Percentiles rank a stretch among this genome's conserved stretches.
These are phyloP conservation scores for Akanthomyces lecanii DNA, from an alignment of 2,329 filamentous ascomycete genomes.

Conservation along the genomic window DNA sequence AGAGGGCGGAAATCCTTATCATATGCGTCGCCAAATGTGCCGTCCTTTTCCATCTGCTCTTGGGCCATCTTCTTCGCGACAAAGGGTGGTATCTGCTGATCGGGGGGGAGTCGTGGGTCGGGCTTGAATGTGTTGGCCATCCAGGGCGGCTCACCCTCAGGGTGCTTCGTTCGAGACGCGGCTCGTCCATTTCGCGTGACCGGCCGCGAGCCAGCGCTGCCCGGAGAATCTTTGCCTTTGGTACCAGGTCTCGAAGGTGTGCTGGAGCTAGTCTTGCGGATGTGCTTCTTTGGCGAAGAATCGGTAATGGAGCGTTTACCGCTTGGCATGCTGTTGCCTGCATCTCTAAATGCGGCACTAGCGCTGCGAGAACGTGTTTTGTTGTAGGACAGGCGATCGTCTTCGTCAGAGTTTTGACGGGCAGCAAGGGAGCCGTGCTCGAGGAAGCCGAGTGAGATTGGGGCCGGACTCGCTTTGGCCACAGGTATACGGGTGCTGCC, in stretches of 20 bases:
- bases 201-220: conserved; percentile 51
- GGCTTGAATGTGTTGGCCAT: conserved; percentile 92
- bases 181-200: conserved; percentile 57
- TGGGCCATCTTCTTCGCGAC: conserved; percentile 88
- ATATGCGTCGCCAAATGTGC: conserved; percentile 78
- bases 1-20: conserved; percentile 84
- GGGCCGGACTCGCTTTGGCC: conserved; percentile 71
- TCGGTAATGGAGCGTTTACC: conserved; percentile 45
- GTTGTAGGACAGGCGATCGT: conserved; percentile 56
- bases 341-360: conserved; percentile 49
- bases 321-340: conserved; percentile 21
- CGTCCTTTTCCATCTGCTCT: conserved; percentile 92
- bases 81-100: conserved; percentile 92
- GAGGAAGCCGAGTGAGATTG: conserved; percentile 66
- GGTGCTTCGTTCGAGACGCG: conserved; percentile 54
- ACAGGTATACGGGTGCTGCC: conserved; percentile 81
- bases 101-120: conserved; percentile 86
- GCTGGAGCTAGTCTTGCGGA: conserved; percentile 36
- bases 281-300: conserved; percentile 50
- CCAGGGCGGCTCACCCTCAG: conserved; percentile 95
- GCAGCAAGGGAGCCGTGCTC: conserved; percentile 68
- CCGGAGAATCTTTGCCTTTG: conserved; percentile 47
- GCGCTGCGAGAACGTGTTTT: conserved; percentile 68
- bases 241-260: conserved; percentile 54
- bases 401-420: conserved; percentile 52